phyloP scores from a whole-genome alignment of 352 stramenopile genomes.

The Globisporangium takayamanum region DNA sequence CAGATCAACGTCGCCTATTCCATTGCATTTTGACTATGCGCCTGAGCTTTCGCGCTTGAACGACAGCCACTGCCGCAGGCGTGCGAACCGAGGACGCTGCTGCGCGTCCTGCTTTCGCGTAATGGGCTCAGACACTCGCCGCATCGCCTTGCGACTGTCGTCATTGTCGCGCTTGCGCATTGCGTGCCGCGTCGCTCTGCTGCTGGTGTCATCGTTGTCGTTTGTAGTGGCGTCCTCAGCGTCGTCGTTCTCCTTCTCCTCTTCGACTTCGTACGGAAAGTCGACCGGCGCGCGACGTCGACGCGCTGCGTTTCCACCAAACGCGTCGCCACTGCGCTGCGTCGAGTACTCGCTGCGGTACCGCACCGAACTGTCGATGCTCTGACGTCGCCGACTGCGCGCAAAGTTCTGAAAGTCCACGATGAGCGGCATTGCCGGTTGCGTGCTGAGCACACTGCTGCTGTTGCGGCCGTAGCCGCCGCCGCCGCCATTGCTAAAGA shows the following conservation, averaged over 20 bases:
- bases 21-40: background rate
- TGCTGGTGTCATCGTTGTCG: too few relatives aligned
- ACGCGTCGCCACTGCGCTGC: background rate
- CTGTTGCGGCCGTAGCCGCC: too few relatives aligned
- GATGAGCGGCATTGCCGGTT: background rate
- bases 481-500: background rate
- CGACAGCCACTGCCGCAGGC: constrained; percentile 8
- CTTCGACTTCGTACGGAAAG: too few relatives aligned
- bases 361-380: background rate
- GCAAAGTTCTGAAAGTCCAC: constrained; percentile 12
- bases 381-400: constrained; percentile 5
- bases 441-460: background rate
- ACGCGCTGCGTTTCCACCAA: background rate
- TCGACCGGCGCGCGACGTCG: too few relatives aligned
- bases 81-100: background rate
- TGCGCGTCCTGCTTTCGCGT: background rate
- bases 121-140: background rate
- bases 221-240: too few relatives aligned
- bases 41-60: background rate
- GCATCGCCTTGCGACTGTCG: background rate
- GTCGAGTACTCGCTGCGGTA: background rate
- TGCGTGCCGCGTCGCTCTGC: too few relatives aligned
- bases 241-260: too few relatives aligned
- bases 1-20: background rate
- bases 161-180: background rate